Evolutionary conservation across 2,329 filamentous ascomycete species (phyloP).

Genomic region (Curvularia eragrostidis): DNA sequence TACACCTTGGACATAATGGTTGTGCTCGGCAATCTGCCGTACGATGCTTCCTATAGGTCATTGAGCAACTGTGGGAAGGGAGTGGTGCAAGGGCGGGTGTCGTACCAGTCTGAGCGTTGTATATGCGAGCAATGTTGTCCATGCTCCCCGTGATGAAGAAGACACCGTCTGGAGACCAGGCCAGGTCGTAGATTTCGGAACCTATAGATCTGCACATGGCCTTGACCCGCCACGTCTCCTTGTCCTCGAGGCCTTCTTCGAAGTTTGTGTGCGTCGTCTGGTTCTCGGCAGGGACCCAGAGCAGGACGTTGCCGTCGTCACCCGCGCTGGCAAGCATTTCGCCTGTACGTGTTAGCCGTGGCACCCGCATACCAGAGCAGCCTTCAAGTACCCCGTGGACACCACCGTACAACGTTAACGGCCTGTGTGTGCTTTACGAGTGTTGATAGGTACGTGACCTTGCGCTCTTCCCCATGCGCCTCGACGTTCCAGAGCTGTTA

Average conservation of each 20-base stretch:
- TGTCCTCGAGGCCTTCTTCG: slow-evolving; percentile 86
- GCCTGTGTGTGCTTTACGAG: slow-evolving; percentile 94
- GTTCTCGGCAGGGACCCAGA: slow-evolving; percentile 90
- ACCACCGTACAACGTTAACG: slow-evolving; percentile 97
- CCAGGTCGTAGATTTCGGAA: slow-evolving; percentile 96
- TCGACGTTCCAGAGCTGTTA: slow-evolving; percentile 89
- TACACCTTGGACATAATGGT: slow-evolving; percentile 97
- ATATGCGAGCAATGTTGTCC: slow-evolving; percentile 98
- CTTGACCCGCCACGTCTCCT: slow-evolving; percentile 95
- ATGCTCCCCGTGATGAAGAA: slow-evolving; percentile 99
- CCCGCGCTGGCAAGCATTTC: slow-evolving; percentile 94
- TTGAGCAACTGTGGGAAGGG: slow-evolving; percentile 23
- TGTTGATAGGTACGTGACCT: slow-evolving; percentile 89
- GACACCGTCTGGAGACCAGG: slow-evolving; percentile 95
- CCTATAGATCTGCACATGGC: slow-evolving; percentile 97
- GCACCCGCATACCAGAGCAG: slow-evolving; percentile 10
- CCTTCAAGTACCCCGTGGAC: slow-evolving; percentile 76
- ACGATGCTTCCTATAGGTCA: slow-evolving; percentile 56
- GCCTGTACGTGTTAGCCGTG: slow-evolving; percentile 60
- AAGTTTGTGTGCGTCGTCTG: slow-evolving; percentile 73
- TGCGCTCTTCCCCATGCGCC: slow-evolving; percentile 80
- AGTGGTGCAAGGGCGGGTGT: slow-evolving; percentile 18
- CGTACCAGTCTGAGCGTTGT: slow-evolving; percentile 88
- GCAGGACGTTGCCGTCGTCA: slow-evolving; percentile 94
- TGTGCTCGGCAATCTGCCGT: slow-evolving; percentile 94